phyloP scores from a whole-genome alignment of 225 moss, liverwort and hornwort genomes.

The Bryoerythrophyllum caledonicum region DNA sequence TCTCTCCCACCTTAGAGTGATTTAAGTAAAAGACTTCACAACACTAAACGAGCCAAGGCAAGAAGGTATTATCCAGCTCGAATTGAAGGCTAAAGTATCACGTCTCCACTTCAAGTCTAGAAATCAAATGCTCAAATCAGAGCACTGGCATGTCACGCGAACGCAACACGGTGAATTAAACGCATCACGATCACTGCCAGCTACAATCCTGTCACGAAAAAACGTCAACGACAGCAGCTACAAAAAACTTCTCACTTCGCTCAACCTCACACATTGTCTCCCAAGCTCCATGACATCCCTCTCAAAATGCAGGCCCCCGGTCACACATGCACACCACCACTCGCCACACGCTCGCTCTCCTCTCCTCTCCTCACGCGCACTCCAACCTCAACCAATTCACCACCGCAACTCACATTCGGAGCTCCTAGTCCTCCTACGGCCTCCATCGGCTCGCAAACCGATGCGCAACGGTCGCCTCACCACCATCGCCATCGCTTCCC shows the following conservation, averaged over 20 bases:
- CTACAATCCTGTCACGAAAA: background rate
- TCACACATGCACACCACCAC: background rate
- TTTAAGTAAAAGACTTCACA: background rate
- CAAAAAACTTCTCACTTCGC: background rate
- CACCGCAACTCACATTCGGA: no score
- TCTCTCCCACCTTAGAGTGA: background rate
- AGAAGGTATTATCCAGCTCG: background rate
- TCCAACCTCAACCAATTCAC: background rate
- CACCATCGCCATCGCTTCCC: background rate
- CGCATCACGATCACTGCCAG: background rate
- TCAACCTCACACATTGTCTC: constrained; percentile 1
- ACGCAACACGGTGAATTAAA: background rate
- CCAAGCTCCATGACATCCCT: background rate
- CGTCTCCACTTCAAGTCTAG: no score
- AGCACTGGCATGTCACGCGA: background rate
- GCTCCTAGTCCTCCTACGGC: no score
- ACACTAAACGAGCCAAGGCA: background rate
- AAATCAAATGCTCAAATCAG: no score
- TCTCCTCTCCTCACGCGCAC: background rate
- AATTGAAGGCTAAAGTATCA: background rate
- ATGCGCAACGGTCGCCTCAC: no score
- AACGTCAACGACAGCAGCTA: background rate
- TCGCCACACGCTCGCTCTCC: background rate
- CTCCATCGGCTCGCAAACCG: no score
- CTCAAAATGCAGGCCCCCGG: constrained; percentile 7